Percentiles rank a stretch among this genome's conserved stretches.
These are phyloP conservation scores for Suillus variegatus DNA, from an alignment of 768 basidiomycete genomes.

Conservation along the genomic window DNA sequence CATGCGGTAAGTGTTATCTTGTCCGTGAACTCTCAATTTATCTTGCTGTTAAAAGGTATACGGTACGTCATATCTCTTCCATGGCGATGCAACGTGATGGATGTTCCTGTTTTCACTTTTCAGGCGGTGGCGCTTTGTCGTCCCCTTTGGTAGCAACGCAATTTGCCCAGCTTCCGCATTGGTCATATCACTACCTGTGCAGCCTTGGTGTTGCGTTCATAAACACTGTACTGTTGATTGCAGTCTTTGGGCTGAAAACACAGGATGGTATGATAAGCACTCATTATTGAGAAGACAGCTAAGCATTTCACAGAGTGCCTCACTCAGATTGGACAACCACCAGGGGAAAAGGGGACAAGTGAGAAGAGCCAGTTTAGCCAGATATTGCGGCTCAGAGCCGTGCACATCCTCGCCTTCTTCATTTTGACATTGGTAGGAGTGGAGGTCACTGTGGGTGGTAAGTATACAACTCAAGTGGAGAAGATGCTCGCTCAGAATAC, in stretches of 20 bases:
- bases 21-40: neutral
- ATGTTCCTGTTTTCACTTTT: neutral
- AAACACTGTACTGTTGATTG: slow-evolving; percentile 51
- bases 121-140: slow-evolving; percentile 49
- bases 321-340: slow-evolving; percentile 34
- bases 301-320: slow-evolving; percentile 38
- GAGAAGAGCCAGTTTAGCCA: slow-evolving; percentile 46
- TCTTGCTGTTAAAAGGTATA: neutral
- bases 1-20: slow-evolving; percentile 37
- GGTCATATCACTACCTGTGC: slow-evolving; percentile 45
- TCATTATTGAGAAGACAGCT: neutral
- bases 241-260: slow-evolving; percentile 62
- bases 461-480: neutral
- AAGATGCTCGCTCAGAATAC: neutral
- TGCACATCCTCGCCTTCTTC: slow-evolving; percentile 50
- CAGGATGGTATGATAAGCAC: slow-evolving; percentile 56
- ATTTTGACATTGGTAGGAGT: slow-evolving; percentile 49
- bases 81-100: neutral
- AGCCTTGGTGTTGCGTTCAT: slow-evolving; percentile 66
- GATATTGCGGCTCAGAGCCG: slow-evolving; percentile 41
- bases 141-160: slow-evolving; percentile 57
- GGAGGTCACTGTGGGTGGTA: slow-evolving; percentile 55
- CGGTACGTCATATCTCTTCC: neutral
- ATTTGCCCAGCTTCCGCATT: slow-evolving; percentile 39
- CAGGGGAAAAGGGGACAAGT: slow-evolving; percentile 21